These are phyloP conservation scores for Peronospora belbahrii DNA, from an alignment of 352 stramenopile genomes.

Conservation along the genomic window DNA sequence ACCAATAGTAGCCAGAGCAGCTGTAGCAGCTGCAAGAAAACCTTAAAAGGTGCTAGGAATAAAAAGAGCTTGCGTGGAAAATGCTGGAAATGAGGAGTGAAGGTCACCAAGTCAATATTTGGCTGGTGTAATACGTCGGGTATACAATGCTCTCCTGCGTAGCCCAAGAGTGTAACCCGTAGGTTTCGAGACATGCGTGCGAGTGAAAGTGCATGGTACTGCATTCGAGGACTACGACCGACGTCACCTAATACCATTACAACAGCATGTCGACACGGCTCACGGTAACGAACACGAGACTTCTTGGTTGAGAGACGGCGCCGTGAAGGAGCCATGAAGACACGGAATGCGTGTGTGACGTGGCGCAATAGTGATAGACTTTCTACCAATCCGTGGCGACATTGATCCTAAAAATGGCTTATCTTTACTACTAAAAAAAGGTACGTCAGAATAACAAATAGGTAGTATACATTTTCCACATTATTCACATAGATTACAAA, in stretches of 20 bases:
- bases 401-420: too few relatives aligned
- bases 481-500: too few relatives aligned
- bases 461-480: too few relatives aligned
- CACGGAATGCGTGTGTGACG: constrained; percentile 4
- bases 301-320: constrained; percentile 16
- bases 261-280: constrained; percentile 49
- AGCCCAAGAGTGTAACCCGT: constrained; percentile 90
- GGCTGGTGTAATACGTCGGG: constrained; percentile 45
- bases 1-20: constrained; percentile 28
- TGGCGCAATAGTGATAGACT: constrained; percentile 1
- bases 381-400: constrained; percentile 17
- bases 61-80: constrained; percentile 39
- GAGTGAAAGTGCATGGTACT: constrained; percentile 97
- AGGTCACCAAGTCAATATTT: constrained; percentile 76
- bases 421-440: too few relatives aligned
- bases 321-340: constrained; percentile 7
- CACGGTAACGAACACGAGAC: constrained; percentile 3
- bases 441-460: too few relatives aligned
- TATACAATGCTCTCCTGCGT: constrained; percentile 88
- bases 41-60: constrained; percentile 52
- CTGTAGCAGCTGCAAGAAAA: constrained; percentile 66
- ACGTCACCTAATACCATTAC: constrained; percentile 94
- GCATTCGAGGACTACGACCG: constrained; percentile 97
- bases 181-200: constrained; percentile 55
- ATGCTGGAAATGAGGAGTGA: constrained; percentile 53